Conservation (phyloP, 768 basidiomycete genomes). For the Rhodotorula paludigena region DNA sequence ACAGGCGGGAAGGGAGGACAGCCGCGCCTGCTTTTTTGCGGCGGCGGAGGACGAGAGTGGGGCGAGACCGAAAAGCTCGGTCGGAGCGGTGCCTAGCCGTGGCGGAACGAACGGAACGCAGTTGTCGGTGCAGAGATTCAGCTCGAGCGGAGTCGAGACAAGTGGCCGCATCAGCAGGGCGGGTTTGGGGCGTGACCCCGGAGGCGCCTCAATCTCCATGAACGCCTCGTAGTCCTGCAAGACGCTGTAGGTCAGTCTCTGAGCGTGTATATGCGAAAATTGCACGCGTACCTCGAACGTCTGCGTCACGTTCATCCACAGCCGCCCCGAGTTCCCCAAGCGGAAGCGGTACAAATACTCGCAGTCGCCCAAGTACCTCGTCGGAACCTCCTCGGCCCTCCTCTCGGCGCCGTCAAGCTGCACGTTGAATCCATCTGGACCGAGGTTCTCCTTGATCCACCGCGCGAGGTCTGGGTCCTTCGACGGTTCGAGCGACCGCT, state of each 20-base stretch:
- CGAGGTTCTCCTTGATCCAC: constrained; percentile 10
- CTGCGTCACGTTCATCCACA: constrained; percentile 20
- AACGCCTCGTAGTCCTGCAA: constrained; percentile 15
- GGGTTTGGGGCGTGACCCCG: neutral
- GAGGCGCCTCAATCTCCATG: neutral
- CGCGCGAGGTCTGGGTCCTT: neutral
- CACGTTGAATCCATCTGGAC: constrained; percentile 24
- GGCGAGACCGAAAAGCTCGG: too few relatives aligned
- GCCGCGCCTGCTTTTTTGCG: too few relatives aligned
- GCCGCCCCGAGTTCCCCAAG: neutral
- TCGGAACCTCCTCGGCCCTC: constrained; percentile 7
- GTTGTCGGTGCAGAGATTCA: neutral
- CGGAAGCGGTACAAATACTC: constrained; percentile 14
- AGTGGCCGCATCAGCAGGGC: constrained; percentile 4
- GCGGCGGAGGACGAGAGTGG: too few relatives aligned
- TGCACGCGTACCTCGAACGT: neutral
- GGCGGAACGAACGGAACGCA: constrained; percentile 8
- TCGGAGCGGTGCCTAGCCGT: neutral
- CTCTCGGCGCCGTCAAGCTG: constrained; percentile 28
- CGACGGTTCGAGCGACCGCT: neutral
- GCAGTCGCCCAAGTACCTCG: constrained; percentile 5
- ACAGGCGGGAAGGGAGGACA: too few relatives aligned
- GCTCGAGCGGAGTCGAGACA: constrained; percentile 1
- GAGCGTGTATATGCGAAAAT: neutral
- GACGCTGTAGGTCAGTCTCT: neutral